Evolutionary conservation across 768 basidiomycete species (phyloP), one percentile per base, ranked within the genome.

Genomic region (Arthromyces matolae): DNA sequence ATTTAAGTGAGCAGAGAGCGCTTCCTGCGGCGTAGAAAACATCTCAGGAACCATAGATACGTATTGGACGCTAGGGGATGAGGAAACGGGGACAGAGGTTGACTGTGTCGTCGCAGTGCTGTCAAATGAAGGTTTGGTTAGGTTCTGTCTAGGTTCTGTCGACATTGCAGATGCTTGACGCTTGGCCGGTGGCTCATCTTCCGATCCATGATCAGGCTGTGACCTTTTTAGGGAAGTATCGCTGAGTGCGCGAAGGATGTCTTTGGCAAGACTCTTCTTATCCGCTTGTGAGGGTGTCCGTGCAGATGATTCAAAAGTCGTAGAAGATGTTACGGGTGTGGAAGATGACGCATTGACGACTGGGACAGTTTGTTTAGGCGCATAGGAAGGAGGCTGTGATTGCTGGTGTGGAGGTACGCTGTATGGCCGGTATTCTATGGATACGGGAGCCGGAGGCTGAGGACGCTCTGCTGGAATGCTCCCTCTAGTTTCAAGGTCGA

Each of bases 231-330:
- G 5, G 4, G 32, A 22, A 19, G 55, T 50, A 36, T 51, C 51
- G 14, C 75, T 74, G 3, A 85, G 68, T 6, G 80, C 78, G 35
- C 70, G 71, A 18, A 86, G 53, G 36, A 86, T 66, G 60, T 83
- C 81, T 35, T 67, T 72, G 2, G 83, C 83, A 22, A 86, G 68
- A 34, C 68, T 70, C 37, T 63, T 73, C 53, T 68, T 76, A 57
- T 81, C 70, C 5, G 77, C 80, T 23, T 78, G 63, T 27, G 57
- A 51, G 20, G 75, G 73, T 4, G 67, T 65, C 42, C 64, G 64
- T 39, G 44, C 19, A 6, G 45, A 18, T 5, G 44, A 36, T 10
- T 43, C 7, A 1, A 29, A n/a, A 13, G 19, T 9, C 4, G 34
- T 13, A 5, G 23, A 23, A 41, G 16, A 13, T 19, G 19, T 25